Evolutionary conservation across 2,329 filamentous ascomycete genomes (phyloP), one percentile per base, ranked within the genome.

Genomic region (Claviceps purpurea): DNA sequence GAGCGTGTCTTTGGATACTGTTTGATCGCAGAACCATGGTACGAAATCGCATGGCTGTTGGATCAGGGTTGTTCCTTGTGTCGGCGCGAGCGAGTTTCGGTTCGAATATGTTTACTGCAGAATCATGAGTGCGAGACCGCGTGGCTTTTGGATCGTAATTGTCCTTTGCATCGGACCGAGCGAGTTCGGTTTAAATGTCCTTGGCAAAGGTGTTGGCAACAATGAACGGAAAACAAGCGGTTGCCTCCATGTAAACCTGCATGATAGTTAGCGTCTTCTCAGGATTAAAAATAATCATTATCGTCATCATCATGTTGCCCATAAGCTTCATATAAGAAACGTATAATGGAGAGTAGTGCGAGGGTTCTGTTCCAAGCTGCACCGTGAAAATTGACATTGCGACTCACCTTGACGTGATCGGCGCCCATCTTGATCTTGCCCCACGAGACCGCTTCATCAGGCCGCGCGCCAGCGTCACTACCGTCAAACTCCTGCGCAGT

Each of bases 401-500:
- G 22, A 45, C 73, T 59, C 66, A 89, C 87, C 82, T 97, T 98
- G 52, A 97, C 90, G 60, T 83, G 86, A 56, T 93, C 85, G 1
- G 85, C 93, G 50, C 84, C 87, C 43, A 83, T 75, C 69, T 94
- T 96, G 68, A 98, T 96, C 75, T 98, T 98, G 3, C 93, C 93
- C 93, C 93, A 98, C 56, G 90, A 96, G 16, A 98, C 87, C 5
- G 93, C 93, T 71, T 98, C 93, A 62, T 98, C 93, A 4, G 93
- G 93, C 52, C 93, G 76, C 3, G 93, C 93, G 1, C 93, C 93
- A 0, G 93, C 91, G 70, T 98, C 93, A 61, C 89, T 96, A 2
- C 93, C 93, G 65, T 98, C 93, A 65, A 96, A 98, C 66, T 98
- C 93, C 66, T 96, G 89, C 0, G 82, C 93, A 1, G 93, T 98